Evolutionary conservation across 1,284 basidiomycete species (phyloP).

Genomic region (Ustanciosporium gigantosporum): DNA sequence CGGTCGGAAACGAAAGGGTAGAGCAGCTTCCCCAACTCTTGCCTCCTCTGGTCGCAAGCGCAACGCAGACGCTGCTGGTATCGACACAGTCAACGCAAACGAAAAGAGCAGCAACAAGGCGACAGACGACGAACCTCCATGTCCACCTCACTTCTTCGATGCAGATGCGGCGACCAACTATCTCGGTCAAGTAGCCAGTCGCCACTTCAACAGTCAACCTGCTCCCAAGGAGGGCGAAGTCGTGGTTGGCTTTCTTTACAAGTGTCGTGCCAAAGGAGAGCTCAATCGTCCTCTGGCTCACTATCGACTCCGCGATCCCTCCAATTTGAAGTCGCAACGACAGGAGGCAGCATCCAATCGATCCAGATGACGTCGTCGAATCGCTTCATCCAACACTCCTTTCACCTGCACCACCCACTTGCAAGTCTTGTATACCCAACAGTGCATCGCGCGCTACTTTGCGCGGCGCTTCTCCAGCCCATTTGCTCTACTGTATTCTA

Average conservation of each 20-base stretch:
- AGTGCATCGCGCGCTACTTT: too few species aligned
- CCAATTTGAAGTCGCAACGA: neutral
- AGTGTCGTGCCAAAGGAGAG: slow-evolving; percentile 49
- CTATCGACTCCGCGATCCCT: slow-evolving; percentile 21
- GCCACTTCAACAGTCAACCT: slow-evolving; percentile 46
- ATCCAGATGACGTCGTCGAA: too few species aligned
- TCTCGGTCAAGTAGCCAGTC: slow-evolving; percentile 40
- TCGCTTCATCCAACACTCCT: too few species aligned
- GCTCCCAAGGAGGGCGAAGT: slow-evolving; percentile 55
- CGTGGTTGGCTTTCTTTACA: slow-evolving; percentile 52
- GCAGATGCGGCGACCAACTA: slow-evolving; percentile 44
- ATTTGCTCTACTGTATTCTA: too few species aligned
- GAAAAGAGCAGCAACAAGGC: slow-evolving; percentile 3
- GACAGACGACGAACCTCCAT: slow-evolving; percentile 31
- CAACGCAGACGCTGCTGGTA: slow-evolving; percentile 12
- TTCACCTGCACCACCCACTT: too few species aligned
- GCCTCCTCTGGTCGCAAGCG: slow-evolving; percentile 18
- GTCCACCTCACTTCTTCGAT: slow-evolving; percentile 49
- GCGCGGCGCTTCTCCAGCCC: too few species aligned
- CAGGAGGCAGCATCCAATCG: neutral
- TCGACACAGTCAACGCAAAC: slow-evolving; percentile 12
- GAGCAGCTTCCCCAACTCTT: slow-evolving; percentile 9
- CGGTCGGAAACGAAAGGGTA: slow-evolving; percentile 23
- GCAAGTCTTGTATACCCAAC: too few species aligned
- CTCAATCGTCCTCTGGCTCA: slow-evolving; percentile 34